phyloP scores from a whole-genome alignment of 805 yeast species.

The Myxozyma neotropica region DNA sequence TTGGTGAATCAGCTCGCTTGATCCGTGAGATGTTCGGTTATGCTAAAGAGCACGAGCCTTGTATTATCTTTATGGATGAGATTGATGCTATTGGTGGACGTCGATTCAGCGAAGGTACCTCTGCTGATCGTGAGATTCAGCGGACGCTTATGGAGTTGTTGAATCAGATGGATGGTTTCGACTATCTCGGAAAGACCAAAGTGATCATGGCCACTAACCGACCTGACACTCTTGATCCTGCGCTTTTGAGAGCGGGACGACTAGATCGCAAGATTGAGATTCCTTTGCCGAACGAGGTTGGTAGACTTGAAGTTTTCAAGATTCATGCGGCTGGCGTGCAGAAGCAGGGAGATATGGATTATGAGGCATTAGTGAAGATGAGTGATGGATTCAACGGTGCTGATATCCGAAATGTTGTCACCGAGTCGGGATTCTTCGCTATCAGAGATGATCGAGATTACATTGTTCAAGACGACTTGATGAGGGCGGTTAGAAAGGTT shows the following conservation, averaged over 20 bases:
- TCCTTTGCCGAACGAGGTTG: conserved; percentile 93
- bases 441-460: conserved; percentile 97
- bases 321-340: conserved; percentile 84
- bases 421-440: conserved; percentile 99
- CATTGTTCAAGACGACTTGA: conserved; percentile 86
- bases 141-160: conserved; percentile 95
- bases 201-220: conserved; percentile 99
- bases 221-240: conserved; percentile 98
- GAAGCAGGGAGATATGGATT: conserved; percentile 94
- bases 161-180: conserved; percentile 99
- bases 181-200: conserved; percentile 93
- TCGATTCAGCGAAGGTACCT: conserved; percentile 95
- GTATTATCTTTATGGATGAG: conserved; percentile 98
- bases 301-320: conserved; percentile 89
- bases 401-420: conserved; percentile 91
- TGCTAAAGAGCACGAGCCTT: conserved; percentile 97
- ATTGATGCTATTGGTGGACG: conserved; percentile 99
- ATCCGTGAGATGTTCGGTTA: conserved; percentile 98
- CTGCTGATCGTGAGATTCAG: conserved; percentile 98
- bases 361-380: conserved; percentile 90
- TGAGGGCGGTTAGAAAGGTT: conserved; percentile 98
- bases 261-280: conserved; percentile 95
- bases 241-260: conserved; percentile 95
- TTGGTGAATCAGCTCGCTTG: conserved; percentile 95
- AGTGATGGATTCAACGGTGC: conserved; percentile 99